Evolutionary conservation across 257 asterid species (phyloP).

Genomic region (Rauvolfia tetraphylla): DNA sequence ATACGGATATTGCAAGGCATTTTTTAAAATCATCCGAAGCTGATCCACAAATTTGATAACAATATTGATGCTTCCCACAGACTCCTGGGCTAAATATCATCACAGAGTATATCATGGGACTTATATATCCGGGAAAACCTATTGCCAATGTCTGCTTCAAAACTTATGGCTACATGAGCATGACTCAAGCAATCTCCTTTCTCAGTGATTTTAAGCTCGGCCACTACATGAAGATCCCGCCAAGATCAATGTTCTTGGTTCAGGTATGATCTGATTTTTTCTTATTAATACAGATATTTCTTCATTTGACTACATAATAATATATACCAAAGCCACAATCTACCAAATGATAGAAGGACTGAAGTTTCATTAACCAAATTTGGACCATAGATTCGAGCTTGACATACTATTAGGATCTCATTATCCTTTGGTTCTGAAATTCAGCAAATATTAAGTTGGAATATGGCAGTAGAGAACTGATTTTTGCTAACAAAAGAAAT

Average conservation of each 20-base stretch:
- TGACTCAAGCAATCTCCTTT: conserved; percentile 70
- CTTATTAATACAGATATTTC: not conserved
- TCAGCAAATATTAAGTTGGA: no score
- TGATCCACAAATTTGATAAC: not conserved
- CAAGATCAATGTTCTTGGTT: conserved; percentile 78
- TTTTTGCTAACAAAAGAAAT: not conserved
- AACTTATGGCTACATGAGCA: conserved; percentile 73
- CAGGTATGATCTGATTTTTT: conserved; percentile 41
- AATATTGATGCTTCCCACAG: conserved; percentile 20
- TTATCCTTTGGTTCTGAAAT: no score
- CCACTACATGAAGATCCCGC: conserved; percentile 85
- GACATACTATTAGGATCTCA: not conserved
- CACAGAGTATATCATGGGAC: conserved; percentile 66
- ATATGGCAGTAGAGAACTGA: not conserved
- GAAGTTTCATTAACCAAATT: not conserved
- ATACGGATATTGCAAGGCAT: not conserved
- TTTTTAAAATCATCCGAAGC: not conserved
- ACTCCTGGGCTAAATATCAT: conserved; percentile 69
- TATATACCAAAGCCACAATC: not conserved
- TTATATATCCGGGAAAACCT: conserved; percentile 69
- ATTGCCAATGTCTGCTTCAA: conserved; percentile 77
- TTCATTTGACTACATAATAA: not conserved
- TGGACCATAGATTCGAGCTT: not conserved
- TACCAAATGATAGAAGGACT: not conserved
- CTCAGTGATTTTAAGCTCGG: conserved; percentile 81